Evolutionary conservation across 768 basidiomycete genomes (phyloP).

Genomic region (Leccinum uliginosum): DNA sequence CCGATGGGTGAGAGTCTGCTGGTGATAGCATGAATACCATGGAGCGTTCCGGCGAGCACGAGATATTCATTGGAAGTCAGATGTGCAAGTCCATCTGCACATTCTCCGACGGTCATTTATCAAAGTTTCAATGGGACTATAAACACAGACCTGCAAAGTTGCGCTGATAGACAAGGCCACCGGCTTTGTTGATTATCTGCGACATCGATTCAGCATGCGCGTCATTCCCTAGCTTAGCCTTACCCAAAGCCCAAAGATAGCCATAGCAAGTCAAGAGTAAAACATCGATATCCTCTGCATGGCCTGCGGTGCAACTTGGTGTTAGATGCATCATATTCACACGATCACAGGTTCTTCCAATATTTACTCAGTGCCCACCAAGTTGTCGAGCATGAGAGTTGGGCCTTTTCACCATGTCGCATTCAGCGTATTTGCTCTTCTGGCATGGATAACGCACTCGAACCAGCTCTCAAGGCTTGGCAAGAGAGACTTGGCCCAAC

Average conservation of each 20-base stretch:
- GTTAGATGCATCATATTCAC: slow-evolving; percentile 1
- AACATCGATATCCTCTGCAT: neutral
- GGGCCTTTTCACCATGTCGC: slow-evolving; percentile 2
- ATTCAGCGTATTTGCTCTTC: slow-evolving; percentile 12
- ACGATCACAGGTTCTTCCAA: slow-evolving; percentile 3
- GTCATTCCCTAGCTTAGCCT: slow-evolving; percentile 13
- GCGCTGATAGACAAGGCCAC: slow-evolving; percentile 91
- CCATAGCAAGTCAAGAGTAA: slow-evolving; percentile 42
- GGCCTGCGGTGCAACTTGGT: neutral
- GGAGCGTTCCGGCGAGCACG: slow-evolving; percentile 92
- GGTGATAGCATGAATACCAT: slow-evolving; percentile 99
- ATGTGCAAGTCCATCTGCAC: slow-evolving; percentile 82
- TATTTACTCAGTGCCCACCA: neutral
- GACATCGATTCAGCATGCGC: slow-evolving; percentile 7
- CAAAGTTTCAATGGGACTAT: neutral
- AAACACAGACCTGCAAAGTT: slow-evolving; percentile 73
- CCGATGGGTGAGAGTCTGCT: slow-evolving; percentile 83
- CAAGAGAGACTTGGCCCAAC: slow-evolving; percentile 34
- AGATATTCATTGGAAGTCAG: slow-evolving; percentile 93
- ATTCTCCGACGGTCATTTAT: neutral
- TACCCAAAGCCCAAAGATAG: slow-evolving; percentile 82
- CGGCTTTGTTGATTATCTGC: slow-evolving; percentile 97
- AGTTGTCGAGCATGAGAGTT: slow-evolving; percentile 15
- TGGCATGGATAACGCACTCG: slow-evolving; percentile 23
- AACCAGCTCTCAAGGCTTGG: slow-evolving; percentile 31